Evolutionary conservation across 768 basidiomycete genomes (phyloP).

Genomic region (Leccinum olivaceopallidum): DNA sequence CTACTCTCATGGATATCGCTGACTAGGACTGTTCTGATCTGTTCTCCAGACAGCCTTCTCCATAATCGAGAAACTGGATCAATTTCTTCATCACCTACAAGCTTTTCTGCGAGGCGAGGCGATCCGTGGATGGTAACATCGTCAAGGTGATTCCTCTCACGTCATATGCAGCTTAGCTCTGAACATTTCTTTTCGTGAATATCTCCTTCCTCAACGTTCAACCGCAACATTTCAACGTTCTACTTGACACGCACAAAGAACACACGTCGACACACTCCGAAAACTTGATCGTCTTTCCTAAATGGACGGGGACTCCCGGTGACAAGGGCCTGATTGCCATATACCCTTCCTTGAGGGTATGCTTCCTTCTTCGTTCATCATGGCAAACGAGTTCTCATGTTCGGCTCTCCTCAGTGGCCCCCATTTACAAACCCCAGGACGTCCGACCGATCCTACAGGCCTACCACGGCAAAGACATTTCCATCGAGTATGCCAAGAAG

Average conservation of each 20-base stretch:
- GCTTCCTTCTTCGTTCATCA: slow-evolving; percentile 16
- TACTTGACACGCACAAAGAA: slow-evolving; percentile 83
- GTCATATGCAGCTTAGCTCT: neutral
- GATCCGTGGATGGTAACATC: slow-evolving; percentile 75
- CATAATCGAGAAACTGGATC: slow-evolving; percentile 94
- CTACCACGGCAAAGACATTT: slow-evolving; percentile 87
- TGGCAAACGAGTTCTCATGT: neutral
- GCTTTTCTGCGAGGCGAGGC: slow-evolving; percentile 91
- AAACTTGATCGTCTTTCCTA: slow-evolving; percentile 80
- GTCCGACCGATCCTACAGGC: slow-evolving; percentile 84
- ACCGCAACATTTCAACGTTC: slow-evolving; percentile 84
- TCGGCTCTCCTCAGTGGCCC: slow-evolving; percentile 62
- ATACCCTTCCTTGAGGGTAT: slow-evolving; percentile 95
- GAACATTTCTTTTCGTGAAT: slow-evolving; percentile 43
- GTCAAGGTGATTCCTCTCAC: slow-evolving; percentile 64
- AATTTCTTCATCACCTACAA: slow-evolving; percentile 85
- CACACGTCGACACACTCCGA: slow-evolving; percentile 81
- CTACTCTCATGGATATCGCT: too few relatives aligned
- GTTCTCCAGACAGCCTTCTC: too few relatives aligned
- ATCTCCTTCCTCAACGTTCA: slow-evolving; percentile 73
- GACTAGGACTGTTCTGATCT: too few relatives aligned
- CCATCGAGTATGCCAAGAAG: slow-evolving; percentile 83
- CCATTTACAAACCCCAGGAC: slow-evolving; percentile 84
- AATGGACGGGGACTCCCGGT: slow-evolving; percentile 82
- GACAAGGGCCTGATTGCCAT: slow-evolving; percentile 82